Evolutionary conservation across 768 basidiomycete species (phyloP).

Genomic region (Rubroboletus satanas): DNA sequence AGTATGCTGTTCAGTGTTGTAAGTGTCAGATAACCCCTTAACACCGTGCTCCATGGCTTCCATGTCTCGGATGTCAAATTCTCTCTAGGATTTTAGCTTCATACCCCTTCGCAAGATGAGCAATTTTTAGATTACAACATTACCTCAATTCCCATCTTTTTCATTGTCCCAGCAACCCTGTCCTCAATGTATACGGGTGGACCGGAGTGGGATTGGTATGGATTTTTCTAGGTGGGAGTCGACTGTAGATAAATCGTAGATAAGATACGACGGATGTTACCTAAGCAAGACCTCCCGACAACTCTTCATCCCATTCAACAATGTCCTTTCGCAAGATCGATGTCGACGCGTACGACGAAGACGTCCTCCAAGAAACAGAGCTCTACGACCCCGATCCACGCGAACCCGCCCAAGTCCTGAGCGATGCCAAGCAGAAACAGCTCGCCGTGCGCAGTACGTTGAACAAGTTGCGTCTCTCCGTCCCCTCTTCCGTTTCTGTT

Average conservation of each 20-base stretch:
- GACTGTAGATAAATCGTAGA: neutral
- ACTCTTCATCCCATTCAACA: constrained; percentile 15
- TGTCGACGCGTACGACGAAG: constrained; percentile 92
- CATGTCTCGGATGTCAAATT: too few relatives aligned
- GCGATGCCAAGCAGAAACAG: constrained; percentile 74
- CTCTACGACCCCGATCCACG: constrained; percentile 85
- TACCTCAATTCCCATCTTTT: too few relatives aligned
- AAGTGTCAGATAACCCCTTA: too few relatives aligned
- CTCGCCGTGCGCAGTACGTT: constrained; percentile 66
- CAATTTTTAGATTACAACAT: too few relatives aligned
- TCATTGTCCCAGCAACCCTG: too few relatives aligned
- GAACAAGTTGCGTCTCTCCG: constrained; percentile 54
- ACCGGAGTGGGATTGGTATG: too few relatives aligned
- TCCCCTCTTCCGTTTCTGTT: neutral
- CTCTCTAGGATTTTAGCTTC: too few relatives aligned
- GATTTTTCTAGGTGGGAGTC: too few relatives aligned
- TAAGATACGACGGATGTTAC: neutral
- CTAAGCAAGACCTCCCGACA: neutral
- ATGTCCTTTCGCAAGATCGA: constrained; percentile 89
- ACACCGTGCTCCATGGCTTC: too few relatives aligned
- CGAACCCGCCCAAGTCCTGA: constrained; percentile 65
- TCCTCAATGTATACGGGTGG: too few relatives aligned
- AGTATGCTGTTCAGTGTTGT: too few relatives aligned
- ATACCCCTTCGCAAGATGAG: too few relatives aligned
- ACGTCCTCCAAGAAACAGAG: constrained; percentile 77